phyloP scores from a whole-genome alignment of 1,139 yeast species.

The Geotrichum phurueaensis region DNA sequence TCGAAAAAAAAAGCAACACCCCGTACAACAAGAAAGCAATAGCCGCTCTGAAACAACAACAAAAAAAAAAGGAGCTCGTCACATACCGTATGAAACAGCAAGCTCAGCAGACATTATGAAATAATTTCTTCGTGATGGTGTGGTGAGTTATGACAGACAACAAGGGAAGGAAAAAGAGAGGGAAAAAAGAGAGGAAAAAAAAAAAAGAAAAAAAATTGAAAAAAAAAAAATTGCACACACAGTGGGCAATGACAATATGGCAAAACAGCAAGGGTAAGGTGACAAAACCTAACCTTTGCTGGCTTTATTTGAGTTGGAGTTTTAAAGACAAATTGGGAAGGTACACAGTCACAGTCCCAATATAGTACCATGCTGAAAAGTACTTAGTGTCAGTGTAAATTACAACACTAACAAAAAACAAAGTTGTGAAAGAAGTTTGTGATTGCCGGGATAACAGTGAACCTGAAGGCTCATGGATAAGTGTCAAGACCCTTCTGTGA shows the following conservation, averaged over 20 bases:
- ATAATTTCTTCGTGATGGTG: background rate
- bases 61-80: background rate
- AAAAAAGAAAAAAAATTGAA: background rate
- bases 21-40: background rate
- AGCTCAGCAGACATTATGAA: constrained; percentile 16
- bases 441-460: too few relatives aligned
- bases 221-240: background rate
- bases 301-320: background rate
- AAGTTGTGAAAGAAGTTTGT: too few relatives aligned
- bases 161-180: background rate
- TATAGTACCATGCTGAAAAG: too few relatives aligned
- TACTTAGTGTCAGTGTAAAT: too few relatives aligned
- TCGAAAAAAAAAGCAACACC: background rate
- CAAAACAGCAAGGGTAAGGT: background rate
- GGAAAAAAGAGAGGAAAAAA: background rate
- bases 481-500: too few relatives aligned
- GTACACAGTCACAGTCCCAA: too few relatives aligned
- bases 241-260: background rate
- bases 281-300: background rate
- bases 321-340: too few relatives aligned
- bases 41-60: background rate
- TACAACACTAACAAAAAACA: too few relatives aligned
- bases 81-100: constrained; percentile 18
- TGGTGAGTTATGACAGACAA: background rate
- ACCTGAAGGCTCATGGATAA: too few relatives aligned